Base-by-base conservation (phyloP, 2,329 filamentous ascomycete genomes). In the Endothia cerciana region DNA sequence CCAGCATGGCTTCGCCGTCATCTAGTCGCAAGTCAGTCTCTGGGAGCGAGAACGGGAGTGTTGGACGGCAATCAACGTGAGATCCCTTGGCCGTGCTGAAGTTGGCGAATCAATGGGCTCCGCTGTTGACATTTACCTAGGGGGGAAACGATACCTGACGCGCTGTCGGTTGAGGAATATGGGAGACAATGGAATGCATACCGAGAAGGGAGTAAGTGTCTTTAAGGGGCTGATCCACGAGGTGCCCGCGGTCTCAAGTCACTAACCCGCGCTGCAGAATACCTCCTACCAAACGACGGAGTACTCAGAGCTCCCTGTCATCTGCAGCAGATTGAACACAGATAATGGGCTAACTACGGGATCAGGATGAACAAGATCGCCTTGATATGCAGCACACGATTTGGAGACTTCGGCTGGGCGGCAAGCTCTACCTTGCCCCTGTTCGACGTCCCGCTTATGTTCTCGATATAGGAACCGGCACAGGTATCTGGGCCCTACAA, bases 381-480 rank as follows among this genome's bases (percentile, higher is more conserved):
- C 60, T 62, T 8, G 60, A 63, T 25, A 22, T 63, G 61, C 61
- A 63, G 30, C 61, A 63, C 61, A 36, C 57, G 8, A 30, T 63
- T 51, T 63, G 49, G 49, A 53, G 49, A 25, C 40, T 63, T 4
- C 22, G 40, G 10, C 38, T 63, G 19, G 49, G 38, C 11, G 51
- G 38, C 40, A 57, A 36, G 30, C 61, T 63, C 38, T 43, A 53
- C 49, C 38, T 57, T 19, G 49, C 51, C n/a, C 61, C 61, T 22
- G 17, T 57, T 6, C 7, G 19, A 6, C 4, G 30, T 19, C 28
- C 51, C 11, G 3, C 49, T 15, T n/a, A 56, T 2, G 55, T 64
- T 19, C 53, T 64, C 30, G 62, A 64, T 36, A 60, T 64, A 41
- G 62, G 62, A 7, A 64, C 62, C 2, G 62, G 62, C n/a, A 64